Conservation (phyloP, 2,329 filamentous ascomycete species). For the Balansia obtecta region DNA sequence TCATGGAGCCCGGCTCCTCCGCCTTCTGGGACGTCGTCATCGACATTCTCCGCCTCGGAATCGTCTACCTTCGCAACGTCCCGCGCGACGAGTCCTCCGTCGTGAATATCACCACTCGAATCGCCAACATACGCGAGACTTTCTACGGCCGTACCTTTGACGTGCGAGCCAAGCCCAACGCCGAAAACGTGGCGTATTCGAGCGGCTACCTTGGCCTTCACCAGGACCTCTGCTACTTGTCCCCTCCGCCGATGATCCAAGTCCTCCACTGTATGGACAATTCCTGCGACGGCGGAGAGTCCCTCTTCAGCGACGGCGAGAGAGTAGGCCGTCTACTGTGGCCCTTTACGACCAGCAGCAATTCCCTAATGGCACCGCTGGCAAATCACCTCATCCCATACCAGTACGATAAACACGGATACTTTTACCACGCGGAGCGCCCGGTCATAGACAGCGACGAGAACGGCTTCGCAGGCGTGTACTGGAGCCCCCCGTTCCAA, state of each 20-base stretch:
- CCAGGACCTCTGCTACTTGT: conserved; percentile 85
- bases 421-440: conserved; percentile 48
- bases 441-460: conserved; percentile 34
- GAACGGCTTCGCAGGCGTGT: conserved; percentile 17
- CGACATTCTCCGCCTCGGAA: conserved; percentile 52
- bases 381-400: conserved; percentile 36
- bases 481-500: conserved; percentile 76
- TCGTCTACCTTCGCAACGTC: conserved; percentile 66
- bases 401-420: conserved; percentile 54
- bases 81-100: conserved; percentile 57
- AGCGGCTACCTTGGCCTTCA: conserved; percentile 72
- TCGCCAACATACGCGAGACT: conserved; percentile 71
- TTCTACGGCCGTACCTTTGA: conserved; percentile 92
- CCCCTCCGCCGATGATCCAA: conserved; percentile 68
- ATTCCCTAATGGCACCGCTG: conserved; percentile 7
- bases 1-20: conserved; percentile 45
- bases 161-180: conserved; percentile 66
- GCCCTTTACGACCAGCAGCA: conserved; percentile 8
- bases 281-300: conserved; percentile 66
- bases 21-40: conserved; percentile 48
- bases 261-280: conserved; percentile 83
- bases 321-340: conserved; percentile 36
- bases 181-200: conserved; percentile 90
- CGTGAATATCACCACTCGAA: conserved; percentile 52
- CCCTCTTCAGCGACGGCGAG: conserved; percentile 71